Percentiles rank a stretch among this genome's conserved stretches.
phyloP scores from a whole-genome alignment of 176 grass and related monocot genomes.

The Musa beccarii region DNA sequence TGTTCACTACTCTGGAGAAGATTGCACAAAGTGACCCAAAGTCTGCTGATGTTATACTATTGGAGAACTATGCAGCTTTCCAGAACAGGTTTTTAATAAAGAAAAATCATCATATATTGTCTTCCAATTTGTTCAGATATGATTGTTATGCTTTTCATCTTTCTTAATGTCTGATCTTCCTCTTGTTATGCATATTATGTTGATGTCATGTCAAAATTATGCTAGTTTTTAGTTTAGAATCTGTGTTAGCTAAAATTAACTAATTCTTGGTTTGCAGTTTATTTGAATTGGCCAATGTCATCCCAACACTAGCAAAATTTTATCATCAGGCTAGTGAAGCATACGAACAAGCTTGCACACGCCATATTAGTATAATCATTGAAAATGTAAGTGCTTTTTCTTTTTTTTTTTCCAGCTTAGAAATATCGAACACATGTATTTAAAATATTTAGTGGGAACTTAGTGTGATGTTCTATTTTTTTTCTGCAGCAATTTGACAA shows the following conservation, averaged over 20 bases:
- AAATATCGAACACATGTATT: background rate
- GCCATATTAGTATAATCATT: slow-evolving; percentile 82
- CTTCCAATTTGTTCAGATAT: background rate
- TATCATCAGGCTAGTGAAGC: slow-evolving; percentile 82
- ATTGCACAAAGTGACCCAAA: slow-evolving; percentile 81
- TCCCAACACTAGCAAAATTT: slow-evolving; percentile 78
- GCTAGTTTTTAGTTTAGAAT: slow-evolving; percentile 2
- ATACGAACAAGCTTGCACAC: slow-evolving; percentile 94
- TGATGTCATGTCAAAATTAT: background rate
- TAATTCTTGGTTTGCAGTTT: slow-evolving; percentile 53
- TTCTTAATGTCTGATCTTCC: background rate
- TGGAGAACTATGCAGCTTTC: slow-evolving; percentile 96
- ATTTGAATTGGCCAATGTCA: slow-evolving; percentile 88
- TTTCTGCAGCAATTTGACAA: slow-evolving; percentile 91
- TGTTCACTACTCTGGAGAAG: slow-evolving; percentile 92
- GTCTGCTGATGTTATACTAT: slow-evolving; percentile 69
- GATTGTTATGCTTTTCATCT: background rate
- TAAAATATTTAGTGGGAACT: slow-evolving; percentile 12
- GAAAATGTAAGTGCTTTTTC: slow-evolving; percentile 54
- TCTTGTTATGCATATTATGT: slow-evolving; percentile 6
- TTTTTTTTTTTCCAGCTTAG: background rate
- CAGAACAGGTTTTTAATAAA: slow-evolving; percentile 66
- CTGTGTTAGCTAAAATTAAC: background rate
- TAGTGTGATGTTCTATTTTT: slow-evolving; percentile 21
- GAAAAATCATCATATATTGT: background rate